Evolutionary conservation across 2,329 filamentous ascomycete genomes (phyloP).

Genomic region (Bipolaris oryzae): DNA sequence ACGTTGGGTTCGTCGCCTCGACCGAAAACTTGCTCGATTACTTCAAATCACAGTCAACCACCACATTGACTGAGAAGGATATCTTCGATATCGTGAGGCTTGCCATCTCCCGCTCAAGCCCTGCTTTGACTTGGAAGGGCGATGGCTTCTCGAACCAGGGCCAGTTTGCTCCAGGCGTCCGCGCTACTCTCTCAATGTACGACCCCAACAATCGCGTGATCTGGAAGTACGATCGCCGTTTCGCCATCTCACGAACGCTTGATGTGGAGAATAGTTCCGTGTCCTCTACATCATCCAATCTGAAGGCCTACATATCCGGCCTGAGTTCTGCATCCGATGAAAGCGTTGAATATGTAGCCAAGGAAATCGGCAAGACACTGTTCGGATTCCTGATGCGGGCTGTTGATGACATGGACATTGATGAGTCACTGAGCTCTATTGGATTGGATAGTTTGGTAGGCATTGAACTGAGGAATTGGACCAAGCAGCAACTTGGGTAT

Average conservation of each 20-base stretch:
- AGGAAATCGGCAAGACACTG: constrained; percentile 25
- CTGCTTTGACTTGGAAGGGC: neutral
- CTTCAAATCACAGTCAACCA: neutral
- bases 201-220: neutral
- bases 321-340: too few species aligned
- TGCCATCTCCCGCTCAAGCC: neutral
- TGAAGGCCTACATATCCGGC: too few species aligned
- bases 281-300: too few species aligned
- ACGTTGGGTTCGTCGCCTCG: constrained; percentile 43
- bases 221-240: constrained; percentile 1
- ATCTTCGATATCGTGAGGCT: neutral
- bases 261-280: too few species aligned
- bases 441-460: constrained; percentile 23
- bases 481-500: constrained; percentile 38
- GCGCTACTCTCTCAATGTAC: neutral
- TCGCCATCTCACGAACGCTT: neutral
- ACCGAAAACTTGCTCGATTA: neutral
- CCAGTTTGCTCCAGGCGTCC: neutral
- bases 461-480: constrained; percentile 50
- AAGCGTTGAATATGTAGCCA: constrained; percentile 14
- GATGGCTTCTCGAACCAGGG: too few species aligned
- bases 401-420: constrained; percentile 11
- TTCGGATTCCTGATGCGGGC: constrained; percentile 16
- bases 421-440: constrained; percentile 38
- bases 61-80: neutral